Base-by-base conservation (phyloP, 1,284 basidiomycete genomes). In the Spongispora temasekensis region DNA sequence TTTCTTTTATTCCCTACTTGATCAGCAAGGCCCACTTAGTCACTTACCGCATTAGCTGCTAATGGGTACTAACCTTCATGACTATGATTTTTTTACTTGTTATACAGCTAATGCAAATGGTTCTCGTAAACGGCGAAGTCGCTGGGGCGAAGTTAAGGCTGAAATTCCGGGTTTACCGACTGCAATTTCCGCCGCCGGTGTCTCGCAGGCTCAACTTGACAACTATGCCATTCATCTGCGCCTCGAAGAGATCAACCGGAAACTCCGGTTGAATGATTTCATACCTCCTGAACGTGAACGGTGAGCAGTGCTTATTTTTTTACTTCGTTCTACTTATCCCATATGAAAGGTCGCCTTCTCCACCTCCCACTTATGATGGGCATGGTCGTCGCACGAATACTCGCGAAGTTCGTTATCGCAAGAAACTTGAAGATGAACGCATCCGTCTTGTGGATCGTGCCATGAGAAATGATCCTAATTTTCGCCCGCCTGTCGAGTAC, bases 361-460 rank as follows among this genome's bases (percentile, higher is more conserved):
- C 97, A 42, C 95, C 97, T 12, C 97, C 97, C 17, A 96, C 94
- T 2, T 99, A 99, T 74, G 97, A 99, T 77, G 87, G 88, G 10
- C 95, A 98, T 71, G 97, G 97, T 79, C 93, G 96, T 55, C 88
- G 97, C 71, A 98, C 95, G 57, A 99, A 99, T 78, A 99, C 96
- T 13, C 92, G 97, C 56, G 97, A 99, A 79, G 92, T 98, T 54
- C 92, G 97, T 58, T 99, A 99, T 79, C 89, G 93, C 64, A 96
- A 97, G 78, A 98, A 97, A 75, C 88, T 99, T 56, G 97, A 99
- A 78, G 96, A 98, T 64, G 97, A 99, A 76, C 92, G 95, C 56
- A 91, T 95, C 69, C 84, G 86, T 62, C 90, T 99, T 57, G 93
- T 99, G 60, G 97, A 99, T 71, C 89, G 91, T 48, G 95, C 95